Conservation (phyloP, 208 protist genomes). For the Lotmaria passim region DNA sequence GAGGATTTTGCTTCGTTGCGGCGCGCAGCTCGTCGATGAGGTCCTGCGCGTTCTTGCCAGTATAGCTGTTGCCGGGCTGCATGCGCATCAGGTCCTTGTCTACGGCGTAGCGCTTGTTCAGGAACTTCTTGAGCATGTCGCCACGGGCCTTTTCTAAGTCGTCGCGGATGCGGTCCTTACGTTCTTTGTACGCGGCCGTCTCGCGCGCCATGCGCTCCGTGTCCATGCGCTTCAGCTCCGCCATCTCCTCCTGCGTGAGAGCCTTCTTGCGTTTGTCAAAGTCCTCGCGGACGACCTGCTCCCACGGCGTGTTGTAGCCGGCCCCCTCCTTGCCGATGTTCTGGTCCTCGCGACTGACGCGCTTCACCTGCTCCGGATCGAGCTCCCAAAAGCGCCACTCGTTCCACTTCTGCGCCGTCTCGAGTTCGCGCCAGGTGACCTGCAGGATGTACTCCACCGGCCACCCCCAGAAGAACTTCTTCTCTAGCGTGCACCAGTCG, state of each 20-base stretch:
- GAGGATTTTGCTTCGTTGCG: slow-evolving; percentile 43
- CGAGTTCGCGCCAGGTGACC: slow-evolving; percentile 90
- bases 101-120: slow-evolving; percentile 92
- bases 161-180: slow-evolving; percentile 89
- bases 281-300: slow-evolving; percentile 91
- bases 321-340: slow-evolving; percentile 87
- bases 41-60: slow-evolving; percentile 87
- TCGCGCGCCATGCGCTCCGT: slow-evolving; percentile 92
- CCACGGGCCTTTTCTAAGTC: slow-evolving; percentile 89
- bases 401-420: slow-evolving; percentile 94
- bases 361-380: slow-evolving; percentile 93
- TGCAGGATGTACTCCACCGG: slow-evolving; percentile 92
- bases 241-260: slow-evolving; percentile 92
- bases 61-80: slow-evolving; percentile 85
- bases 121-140: slow-evolving; percentile 93
- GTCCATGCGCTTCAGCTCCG: slow-evolving; percentile 93
- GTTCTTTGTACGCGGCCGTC: slow-evolving; percentile 90
- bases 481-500: slow-evolving; percentile 92
- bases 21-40: slow-evolving; percentile 85
- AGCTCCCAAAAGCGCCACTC: slow-evolving; percentile 93
- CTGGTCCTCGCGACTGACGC: slow-evolving; percentile 88
- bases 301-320: slow-evolving; percentile 87
- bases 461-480: slow-evolving; percentile 93
- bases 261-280: slow-evolving; percentile 94
- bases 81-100: slow-evolving; percentile 93